Evolutionary conservation across 2,329 filamentous ascomycete species (phyloP).

Genomic region (Hymenotorrendiella dingleyae): DNA sequence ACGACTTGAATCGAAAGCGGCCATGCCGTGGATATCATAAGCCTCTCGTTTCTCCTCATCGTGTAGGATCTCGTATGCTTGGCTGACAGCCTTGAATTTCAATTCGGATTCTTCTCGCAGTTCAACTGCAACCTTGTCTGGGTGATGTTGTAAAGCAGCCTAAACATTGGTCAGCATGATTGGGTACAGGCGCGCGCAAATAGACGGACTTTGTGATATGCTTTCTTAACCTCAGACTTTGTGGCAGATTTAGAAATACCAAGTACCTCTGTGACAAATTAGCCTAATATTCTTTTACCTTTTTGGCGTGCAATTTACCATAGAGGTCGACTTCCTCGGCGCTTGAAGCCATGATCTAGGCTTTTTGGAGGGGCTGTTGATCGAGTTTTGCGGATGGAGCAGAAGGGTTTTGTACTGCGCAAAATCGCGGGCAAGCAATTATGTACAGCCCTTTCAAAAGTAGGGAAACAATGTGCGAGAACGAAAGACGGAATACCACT

Average conservation of each 20-base stretch:
- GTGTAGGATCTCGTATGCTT: slow-evolving; percentile 95
- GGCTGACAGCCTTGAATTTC: slow-evolving; percentile 87
- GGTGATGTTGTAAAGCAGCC: slow-evolving; percentile 84
- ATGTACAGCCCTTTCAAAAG: too few relatives aligned
- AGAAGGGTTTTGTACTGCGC: not conserved
- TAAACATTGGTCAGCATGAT: slow-evolving; percentile 34
- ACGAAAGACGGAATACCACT: too few relatives aligned
- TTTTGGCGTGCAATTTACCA: slow-evolving; percentile 36
- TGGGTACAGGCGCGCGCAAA: slow-evolving; percentile 7
- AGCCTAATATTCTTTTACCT: slow-evolving; percentile 13
- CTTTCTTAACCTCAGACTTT: slow-evolving; percentile 85
- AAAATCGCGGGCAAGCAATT: too few relatives aligned
- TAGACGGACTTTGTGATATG: slow-evolving; percentile 76
- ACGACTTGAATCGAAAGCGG: slow-evolving; percentile 76
- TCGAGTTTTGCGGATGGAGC: not conserved
- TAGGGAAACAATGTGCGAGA: not conserved
- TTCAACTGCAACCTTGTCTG: slow-evolving; percentile 88
- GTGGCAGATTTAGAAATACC: slow-evolving; percentile 66
- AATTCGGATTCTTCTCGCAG: slow-evolving; percentile 79
- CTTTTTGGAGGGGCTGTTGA: slow-evolving; percentile 10
- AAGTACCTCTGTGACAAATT: slow-evolving; percentile 62
- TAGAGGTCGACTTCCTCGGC: slow-evolving; percentile 52
- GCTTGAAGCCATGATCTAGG: slow-evolving; percentile 26
- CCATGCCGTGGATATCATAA: slow-evolving; percentile 94
- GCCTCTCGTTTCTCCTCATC: slow-evolving; percentile 89